Evolutionary conservation across 2,329 filamentous ascomycete genomes (phyloP).

Genomic region (Alternaria sp.): DNA sequence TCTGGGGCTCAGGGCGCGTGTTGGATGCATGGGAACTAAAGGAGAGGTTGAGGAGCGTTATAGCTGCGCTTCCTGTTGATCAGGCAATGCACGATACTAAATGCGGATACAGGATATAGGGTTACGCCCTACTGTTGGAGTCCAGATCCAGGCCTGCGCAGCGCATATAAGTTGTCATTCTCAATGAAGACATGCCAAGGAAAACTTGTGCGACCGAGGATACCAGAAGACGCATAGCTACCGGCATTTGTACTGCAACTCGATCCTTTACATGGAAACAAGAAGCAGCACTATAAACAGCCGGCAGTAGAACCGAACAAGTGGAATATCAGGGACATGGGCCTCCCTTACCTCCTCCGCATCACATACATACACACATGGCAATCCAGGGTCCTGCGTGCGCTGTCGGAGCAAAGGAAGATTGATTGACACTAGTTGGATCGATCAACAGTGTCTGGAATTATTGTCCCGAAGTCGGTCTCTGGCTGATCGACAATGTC

Average conservation of each 20-base stretch:
- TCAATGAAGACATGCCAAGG: not conserved
- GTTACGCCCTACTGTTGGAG: not conserved
- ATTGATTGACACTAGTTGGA: not conserved
- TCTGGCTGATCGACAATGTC: not conserved
- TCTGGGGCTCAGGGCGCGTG: constrained; percentile 41
- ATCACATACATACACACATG: not conserved
- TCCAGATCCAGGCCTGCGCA: not conserved
- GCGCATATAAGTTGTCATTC: not conserved
- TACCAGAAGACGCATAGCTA: not conserved
- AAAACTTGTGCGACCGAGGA: not conserved
- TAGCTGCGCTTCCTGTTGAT: not conserved
- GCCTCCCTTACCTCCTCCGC: not conserved
- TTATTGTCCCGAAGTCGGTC: not conserved
- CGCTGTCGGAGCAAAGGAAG: not conserved
- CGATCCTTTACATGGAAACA: not conserved
- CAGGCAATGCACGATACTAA: no score
- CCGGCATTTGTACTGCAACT: not conserved
- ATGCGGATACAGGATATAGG: not conserved
- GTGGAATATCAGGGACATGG: not conserved
- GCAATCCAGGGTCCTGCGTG: not conserved
- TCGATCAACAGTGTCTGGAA: not conserved
- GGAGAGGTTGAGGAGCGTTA: not conserved
- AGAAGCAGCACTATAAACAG: not conserved
- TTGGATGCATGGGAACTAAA: constrained; percentile 51
- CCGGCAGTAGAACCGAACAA: not conserved